These are phyloP conservation scores for Gomphus bonarii DNA, from an alignment of 1,284 basidiomycete genomes.

Conservation along the genomic window DNA sequence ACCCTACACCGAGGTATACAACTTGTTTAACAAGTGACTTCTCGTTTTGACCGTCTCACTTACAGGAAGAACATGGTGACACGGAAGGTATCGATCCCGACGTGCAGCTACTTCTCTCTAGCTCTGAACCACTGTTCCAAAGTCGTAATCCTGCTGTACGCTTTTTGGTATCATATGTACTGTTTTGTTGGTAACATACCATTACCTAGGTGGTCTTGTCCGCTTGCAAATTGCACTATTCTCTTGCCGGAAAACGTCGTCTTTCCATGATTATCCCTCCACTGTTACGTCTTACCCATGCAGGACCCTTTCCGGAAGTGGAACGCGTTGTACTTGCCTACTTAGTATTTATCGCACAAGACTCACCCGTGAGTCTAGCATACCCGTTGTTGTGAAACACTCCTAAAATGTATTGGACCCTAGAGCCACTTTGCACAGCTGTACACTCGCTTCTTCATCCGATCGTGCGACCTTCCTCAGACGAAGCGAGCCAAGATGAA, in stretches of 20 bases:
- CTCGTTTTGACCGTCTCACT: neutral
- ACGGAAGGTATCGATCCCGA: slow-evolving; percentile 60
- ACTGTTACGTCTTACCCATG: slow-evolving; percentile 55
- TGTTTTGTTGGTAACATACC: neutral
- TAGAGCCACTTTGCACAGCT: slow-evolving; percentile 52
- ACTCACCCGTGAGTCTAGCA: slow-evolving; percentile 43
- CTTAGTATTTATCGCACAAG: slow-evolving; percentile 50
- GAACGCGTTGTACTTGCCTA: slow-evolving; percentile 68
- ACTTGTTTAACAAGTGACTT: neutral
- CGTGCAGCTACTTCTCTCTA: slow-evolving; percentile 66
- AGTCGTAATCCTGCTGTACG: slow-evolving; percentile 79
- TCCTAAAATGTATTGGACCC: slow-evolving; percentile 11
- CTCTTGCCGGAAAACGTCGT: slow-evolving; percentile 57
- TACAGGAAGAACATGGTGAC: slow-evolving; percentile 13
- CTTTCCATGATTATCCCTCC: slow-evolving; percentile 50
- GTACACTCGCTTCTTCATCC: slow-evolving; percentile 59
- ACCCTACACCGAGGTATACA: slow-evolving; percentile 13
- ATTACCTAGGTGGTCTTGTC: slow-evolving; percentile 3
- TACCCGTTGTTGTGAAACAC: slow-evolving; percentile 4
- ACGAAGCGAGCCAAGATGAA: slow-evolving; percentile 69
- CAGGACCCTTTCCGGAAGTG: slow-evolving; percentile 44
- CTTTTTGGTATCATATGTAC: neutral
- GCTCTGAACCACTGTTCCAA: slow-evolving; percentile 67
- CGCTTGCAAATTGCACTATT: slow-evolving; percentile 39
- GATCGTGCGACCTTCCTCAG: slow-evolving; percentile 50